Evolutionary conservation across 176 grass and related monocot species (phyloP).

Genomic region (Eragrostis nindensis): DNA sequence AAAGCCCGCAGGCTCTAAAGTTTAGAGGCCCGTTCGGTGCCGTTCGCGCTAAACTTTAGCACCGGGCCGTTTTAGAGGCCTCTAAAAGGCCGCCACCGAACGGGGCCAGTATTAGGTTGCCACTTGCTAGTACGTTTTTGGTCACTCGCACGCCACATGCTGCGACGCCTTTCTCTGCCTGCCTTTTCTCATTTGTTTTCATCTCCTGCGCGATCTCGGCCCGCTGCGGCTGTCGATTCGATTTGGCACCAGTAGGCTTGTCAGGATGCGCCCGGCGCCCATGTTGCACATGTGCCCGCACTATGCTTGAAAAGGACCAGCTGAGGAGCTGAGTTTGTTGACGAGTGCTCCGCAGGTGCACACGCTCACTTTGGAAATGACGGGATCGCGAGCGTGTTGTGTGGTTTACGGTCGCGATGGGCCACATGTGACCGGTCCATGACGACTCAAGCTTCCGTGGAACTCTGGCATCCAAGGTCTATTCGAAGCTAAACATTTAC

Average conservation of each 20-base stretch:
- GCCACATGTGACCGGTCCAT: too few relatives aligned
- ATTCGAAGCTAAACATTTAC: too few relatives aligned
- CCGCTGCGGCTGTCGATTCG: neutral
- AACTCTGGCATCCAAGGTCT: too few relatives aligned
- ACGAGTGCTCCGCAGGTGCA: neutral
- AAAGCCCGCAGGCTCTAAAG: too few relatives aligned
- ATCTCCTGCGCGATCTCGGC: neutral
- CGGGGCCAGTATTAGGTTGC: too few relatives aligned
- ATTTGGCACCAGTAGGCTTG: neutral
- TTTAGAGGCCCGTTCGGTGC: too few relatives aligned
- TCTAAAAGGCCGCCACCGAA: too few relatives aligned
- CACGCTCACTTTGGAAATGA: neutral
- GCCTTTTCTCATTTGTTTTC: neutral
- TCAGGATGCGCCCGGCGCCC: neutral
- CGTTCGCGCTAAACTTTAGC: too few relatives aligned
- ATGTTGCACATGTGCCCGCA: too few relatives aligned
- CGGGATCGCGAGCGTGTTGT: neutral
- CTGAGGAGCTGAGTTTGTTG: neutral
- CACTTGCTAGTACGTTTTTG: neutral
- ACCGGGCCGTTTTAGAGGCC: too few relatives aligned
- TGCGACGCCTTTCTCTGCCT: neutral
- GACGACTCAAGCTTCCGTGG: too few relatives aligned
- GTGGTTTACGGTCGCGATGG: too few relatives aligned
- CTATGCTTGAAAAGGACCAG: neutral
- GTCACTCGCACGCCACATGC: neutral